These are phyloP conservation scores for Ceratocystis destructans DNA, from an alignment of 2,329 filamentous ascomycete species.

Conservation along the genomic window DNA sequence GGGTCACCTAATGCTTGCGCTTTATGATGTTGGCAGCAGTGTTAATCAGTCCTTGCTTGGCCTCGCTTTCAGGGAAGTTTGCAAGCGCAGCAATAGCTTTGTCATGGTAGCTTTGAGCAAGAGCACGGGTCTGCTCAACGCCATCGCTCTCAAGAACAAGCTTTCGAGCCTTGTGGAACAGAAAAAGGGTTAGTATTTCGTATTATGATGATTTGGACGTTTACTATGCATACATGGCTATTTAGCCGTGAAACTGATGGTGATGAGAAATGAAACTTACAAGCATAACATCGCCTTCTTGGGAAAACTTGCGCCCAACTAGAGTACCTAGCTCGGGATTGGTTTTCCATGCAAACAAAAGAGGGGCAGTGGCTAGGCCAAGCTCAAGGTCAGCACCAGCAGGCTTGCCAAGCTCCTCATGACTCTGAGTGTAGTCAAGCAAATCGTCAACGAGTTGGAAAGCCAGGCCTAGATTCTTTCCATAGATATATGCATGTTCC, in stretches of 20 bases:
- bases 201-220: not conserved
- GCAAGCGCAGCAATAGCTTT: slow-evolving; percentile 76
- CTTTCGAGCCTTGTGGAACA: slow-evolving; percentile 61
- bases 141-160: slow-evolving; percentile 74
- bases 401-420: slow-evolving; percentile 79
- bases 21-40: slow-evolving; percentile 91
- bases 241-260: not conserved
- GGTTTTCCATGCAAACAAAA: slow-evolving; percentile 91
- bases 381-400: slow-evolving; percentile 88
- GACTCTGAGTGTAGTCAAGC: slow-evolving; percentile 86
- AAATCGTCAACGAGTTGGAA: slow-evolving; percentile 98
- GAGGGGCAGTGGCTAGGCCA: slow-evolving; percentile 80
- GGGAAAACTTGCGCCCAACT: slow-evolving; percentile 79
- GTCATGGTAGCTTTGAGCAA: slow-evolving; percentile 83
- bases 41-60: slow-evolving; percentile 78
- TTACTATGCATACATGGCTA: not conserved
- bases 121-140: slow-evolving; percentile 76
- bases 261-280: slow-evolving; percentile 38
- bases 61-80: slow-evolving; percentile 82
- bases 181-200: slow-evolving; percentile 18
- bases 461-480: slow-evolving; percentile 82
- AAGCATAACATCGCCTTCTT: slow-evolving; percentile 69
- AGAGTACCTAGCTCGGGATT: slow-evolving; percentile 71
- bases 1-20: slow-evolving; percentile 54
- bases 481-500: slow-evolving; percentile 82